phyloP scores from a whole-genome alignment of 768 basidiomycete genomes.

The Melanogaster broomeanus region DNA sequence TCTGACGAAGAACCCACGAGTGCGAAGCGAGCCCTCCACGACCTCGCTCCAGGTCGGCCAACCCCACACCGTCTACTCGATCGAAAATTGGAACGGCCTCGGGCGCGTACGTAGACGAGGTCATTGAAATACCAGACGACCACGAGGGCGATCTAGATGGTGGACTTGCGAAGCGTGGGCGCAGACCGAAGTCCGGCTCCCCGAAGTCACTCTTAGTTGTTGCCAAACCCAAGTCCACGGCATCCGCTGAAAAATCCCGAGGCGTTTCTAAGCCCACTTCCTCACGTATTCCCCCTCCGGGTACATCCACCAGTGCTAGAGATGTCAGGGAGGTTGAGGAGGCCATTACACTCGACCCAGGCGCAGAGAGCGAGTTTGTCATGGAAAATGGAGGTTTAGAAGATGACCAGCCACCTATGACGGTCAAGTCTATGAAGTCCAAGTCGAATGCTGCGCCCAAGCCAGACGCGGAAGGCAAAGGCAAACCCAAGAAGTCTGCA shows the following conservation, averaged over 20 bases:
- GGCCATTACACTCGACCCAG: constrained; percentile 13
- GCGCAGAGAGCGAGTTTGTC: constrained; percentile 5
- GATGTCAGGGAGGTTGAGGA: constrained; percentile 33
- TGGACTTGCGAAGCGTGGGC: background rate
- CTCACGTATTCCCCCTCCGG: background rate
- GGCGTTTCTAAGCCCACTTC: constrained; percentile 3
- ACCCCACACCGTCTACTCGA: constrained; percentile 8
- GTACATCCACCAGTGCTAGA: constrained; percentile 20
- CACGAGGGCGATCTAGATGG: constrained; percentile 9
- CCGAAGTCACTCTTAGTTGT: background rate
- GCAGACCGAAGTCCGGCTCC: background rate
- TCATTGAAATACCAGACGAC: constrained; percentile 25
- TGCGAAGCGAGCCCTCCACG: background rate
- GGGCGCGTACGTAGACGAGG: constrained; percentile 19
- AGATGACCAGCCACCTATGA: background rate
- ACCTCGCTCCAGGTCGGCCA: constrained; percentile 10
- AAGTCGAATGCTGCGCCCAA: constrained; percentile 1
- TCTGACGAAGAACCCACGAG: background rate
- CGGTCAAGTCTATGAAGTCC: background rate
- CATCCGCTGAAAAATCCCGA: constrained; percentile 5
- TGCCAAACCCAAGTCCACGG: constrained; percentile 2
- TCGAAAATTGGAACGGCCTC: constrained; percentile 1
- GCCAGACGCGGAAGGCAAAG: background rate
- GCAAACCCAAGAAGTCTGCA: background rate
- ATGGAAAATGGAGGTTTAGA: background rate